phyloP scores from a whole-genome alignment of 768 basidiomycete genomes.

The Tricholoma matsutake region DNA sequence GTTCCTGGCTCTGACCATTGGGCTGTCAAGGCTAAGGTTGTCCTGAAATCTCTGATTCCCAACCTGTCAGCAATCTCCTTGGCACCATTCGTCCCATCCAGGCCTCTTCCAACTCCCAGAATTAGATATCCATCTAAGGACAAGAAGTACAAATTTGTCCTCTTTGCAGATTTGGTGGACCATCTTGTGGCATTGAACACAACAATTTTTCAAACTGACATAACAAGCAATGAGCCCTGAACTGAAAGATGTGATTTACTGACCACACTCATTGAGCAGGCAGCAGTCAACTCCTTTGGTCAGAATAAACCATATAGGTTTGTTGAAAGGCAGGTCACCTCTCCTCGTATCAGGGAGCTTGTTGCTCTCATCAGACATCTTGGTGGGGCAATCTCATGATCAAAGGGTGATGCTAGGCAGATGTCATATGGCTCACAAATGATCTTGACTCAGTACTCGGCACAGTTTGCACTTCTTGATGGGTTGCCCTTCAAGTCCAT shows the following conservation, averaged over 20 bases:
- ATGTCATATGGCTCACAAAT: not conserved
- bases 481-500: not conserved
- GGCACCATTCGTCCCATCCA: not conserved
- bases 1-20: constrained; percentile 7
- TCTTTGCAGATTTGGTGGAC: not conserved
- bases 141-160: not conserved
- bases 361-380: too few relatives aligned
- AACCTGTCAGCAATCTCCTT: not conserved
- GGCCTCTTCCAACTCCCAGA: not conserved
- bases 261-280: not conserved
- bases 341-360: not conserved
- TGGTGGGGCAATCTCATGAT: not conserved
- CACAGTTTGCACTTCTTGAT: not conserved
- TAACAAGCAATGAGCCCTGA: not conserved
- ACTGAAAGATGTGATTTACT: too few relatives aligned
- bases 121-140: not conserved
- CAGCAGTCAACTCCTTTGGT: not conserved
- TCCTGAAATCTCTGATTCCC: not conserved
- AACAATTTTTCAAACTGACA: not conserved
- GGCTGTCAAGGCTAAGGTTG: not conserved
- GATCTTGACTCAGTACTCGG: not conserved
- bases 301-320: not conserved
- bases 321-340: not conserved
- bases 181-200: not conserved
- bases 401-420: not conserved